Percentiles rank a stretch among this genome's conserved stretches.
phyloP scores from a whole-genome alignment of 768 basidiomycete genomes.

The Hirschioporus abietinus region DNA sequence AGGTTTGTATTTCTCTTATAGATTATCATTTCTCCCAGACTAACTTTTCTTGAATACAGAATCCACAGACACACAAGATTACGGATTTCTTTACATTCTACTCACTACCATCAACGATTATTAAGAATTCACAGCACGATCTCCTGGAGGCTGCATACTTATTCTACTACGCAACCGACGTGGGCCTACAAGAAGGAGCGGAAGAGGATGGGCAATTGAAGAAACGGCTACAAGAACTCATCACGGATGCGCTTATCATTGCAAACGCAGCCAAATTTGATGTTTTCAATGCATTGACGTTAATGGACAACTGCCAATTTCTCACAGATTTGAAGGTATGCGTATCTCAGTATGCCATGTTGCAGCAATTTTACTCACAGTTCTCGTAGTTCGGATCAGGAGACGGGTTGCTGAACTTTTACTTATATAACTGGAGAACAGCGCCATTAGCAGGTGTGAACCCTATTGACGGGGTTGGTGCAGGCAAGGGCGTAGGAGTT shows the following conservation, averaged over 20 bases:
- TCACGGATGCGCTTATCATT: constrained; percentile 75
- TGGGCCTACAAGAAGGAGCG: constrained; percentile 54
- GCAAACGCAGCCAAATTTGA: constrained; percentile 88
- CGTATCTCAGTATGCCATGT: constrained; percentile 3
- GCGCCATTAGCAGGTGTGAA: constrained; percentile 68
- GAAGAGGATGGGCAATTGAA: constrained; percentile 62
- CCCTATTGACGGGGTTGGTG: constrained; percentile 38
- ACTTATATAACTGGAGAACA: constrained; percentile 94
- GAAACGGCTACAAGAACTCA: constrained; percentile 61
- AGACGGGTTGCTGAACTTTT: constrained; percentile 88
- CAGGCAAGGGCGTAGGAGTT: constrained; percentile 82
- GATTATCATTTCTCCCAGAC: constrained; percentile 1
- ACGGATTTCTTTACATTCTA: constrained; percentile 98
- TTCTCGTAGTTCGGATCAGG: constrained; percentile 78
- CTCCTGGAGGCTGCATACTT: constrained; percentile 90
- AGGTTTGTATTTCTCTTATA: constrained; percentile 43
- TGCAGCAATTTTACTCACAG: background rate
- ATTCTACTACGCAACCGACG: constrained; percentile 89
- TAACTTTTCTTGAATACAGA: constrained; percentile 37
- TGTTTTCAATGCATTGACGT: constrained; percentile 90
- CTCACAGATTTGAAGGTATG: constrained; percentile 78
- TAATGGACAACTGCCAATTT: constrained; percentile 90
- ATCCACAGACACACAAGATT: constrained; percentile 74
- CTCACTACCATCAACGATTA: constrained; percentile 90
- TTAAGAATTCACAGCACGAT: constrained; percentile 65